phyloP scores from a whole-genome alignment of 1,284 basidiomycete genomes.

The Ceratobasidium sp. region DNA sequence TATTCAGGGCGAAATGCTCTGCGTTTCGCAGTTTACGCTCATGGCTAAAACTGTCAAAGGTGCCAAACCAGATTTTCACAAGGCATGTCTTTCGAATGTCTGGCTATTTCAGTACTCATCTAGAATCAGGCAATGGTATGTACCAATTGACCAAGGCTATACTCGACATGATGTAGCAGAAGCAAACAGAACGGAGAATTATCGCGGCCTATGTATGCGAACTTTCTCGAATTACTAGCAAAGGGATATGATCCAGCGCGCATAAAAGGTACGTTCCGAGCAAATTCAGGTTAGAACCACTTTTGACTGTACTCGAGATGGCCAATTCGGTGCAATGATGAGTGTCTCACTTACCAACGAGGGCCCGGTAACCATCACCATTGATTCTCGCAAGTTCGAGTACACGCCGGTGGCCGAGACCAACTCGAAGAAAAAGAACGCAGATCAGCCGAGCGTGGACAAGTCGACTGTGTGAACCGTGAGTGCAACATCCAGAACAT shows the following conservation, averaged over 20 bases:
- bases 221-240: slow-evolving; percentile 73
- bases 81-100: slow-evolving; percentile 61
- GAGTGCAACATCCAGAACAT: neutral
- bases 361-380: slow-evolving; percentile 82
- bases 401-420: slow-evolving; percentile 33
- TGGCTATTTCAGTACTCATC: neutral
- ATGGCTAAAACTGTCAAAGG: slow-evolving; percentile 88
- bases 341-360: slow-evolving; percentile 84
- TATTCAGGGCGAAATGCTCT: slow-evolving; percentile 83
- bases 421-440: neutral
- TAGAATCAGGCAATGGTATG: slow-evolving; percentile 11
- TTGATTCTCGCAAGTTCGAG: slow-evolving; percentile 57
- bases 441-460: neutral
- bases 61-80: slow-evolving; percentile 90
- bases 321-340: slow-evolving; percentile 95
- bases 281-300: slow-evolving; percentile 2
- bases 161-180: neutral
- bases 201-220: slow-evolving; percentile 73
- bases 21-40: slow-evolving; percentile 91
- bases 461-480: neutral
- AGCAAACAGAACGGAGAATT: slow-evolving; percentile 63
- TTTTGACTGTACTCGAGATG: slow-evolving; percentile 60
- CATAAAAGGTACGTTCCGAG: slow-evolving; percentile 69
- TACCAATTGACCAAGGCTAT: neutral
- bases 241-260: slow-evolving; percentile 71